These are phyloP conservation scores for Pseudocercospora musae DNA, from an alignment of 2,329 filamentous ascomycete genomes.

Conservation along the genomic window DNA sequence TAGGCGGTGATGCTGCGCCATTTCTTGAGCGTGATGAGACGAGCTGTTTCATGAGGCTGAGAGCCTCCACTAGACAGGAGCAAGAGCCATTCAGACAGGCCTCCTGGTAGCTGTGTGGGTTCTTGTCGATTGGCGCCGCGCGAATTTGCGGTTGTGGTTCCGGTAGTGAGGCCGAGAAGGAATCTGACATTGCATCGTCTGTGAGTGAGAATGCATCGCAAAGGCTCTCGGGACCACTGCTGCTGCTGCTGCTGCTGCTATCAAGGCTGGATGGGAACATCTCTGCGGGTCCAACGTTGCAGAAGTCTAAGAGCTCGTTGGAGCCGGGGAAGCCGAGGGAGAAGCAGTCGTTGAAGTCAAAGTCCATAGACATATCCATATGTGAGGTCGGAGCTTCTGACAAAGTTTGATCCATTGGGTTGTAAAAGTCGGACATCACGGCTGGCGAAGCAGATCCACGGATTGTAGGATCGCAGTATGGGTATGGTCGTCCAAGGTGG, in stretches of 20 bases:
- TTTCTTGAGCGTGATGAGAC: background rate
- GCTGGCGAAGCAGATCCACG: background rate
- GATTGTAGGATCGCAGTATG: background rate
- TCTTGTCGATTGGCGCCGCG: background rate
- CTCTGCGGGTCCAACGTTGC: background rate
- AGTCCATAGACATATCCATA: background rate
- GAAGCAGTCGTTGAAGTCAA: conserved; percentile 3
- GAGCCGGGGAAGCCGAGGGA: background rate
- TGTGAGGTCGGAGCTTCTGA: background rate
- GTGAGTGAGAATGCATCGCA: background rate
- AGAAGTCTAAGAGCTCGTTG: background rate
- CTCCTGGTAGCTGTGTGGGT: conserved; percentile 1
- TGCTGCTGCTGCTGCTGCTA: background rate
- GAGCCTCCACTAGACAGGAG: background rate
- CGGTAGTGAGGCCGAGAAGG: background rate
- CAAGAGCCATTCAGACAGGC: background rate
- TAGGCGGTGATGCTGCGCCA: background rate
- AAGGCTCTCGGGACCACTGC: background rate
- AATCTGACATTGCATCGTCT: background rate
- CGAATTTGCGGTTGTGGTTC: background rate
- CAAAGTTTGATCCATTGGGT: background rate
- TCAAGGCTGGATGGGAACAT: background rate
- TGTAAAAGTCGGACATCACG: background rate
- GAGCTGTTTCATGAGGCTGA: conserved; percentile 3
- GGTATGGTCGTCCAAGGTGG: background rate